phyloP scores from a whole-genome alignment of 331 rosid genomes.

The Spiraea crenata region DNA sequence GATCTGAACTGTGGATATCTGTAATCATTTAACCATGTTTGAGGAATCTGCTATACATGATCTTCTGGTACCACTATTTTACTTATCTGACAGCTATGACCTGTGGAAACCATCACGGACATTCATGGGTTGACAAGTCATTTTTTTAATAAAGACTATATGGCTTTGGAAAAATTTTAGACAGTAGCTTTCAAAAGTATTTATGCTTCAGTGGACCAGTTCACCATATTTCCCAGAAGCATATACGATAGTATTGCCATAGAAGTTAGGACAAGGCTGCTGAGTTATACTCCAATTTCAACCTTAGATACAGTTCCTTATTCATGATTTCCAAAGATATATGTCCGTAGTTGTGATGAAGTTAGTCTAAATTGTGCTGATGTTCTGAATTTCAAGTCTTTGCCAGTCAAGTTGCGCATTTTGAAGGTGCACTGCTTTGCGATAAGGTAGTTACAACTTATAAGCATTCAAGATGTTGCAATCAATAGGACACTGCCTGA shows the following conservation, averaged over 20 bases:
- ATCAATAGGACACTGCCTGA: neutral
- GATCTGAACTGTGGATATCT: neutral
- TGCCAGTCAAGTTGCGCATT: neutral
- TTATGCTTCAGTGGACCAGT: neutral
- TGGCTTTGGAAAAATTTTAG: neutral
- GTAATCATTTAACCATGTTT: neutral
- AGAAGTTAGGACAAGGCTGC: slow-evolving; percentile 4
- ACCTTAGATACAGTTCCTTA: neutral
- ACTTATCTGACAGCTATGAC: neutral
- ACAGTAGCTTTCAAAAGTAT: neutral
- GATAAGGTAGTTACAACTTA: slow-evolving; percentile 2
- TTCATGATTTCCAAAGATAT: neutral
- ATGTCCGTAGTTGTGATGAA: neutral
- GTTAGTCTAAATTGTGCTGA: neutral
- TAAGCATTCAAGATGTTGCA: neutral
- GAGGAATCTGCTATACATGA: neutral
- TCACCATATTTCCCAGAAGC: neutral
- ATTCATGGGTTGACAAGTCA: neutral
- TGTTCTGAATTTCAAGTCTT: neutral
- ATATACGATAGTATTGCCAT: neutral
- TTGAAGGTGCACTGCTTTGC: neutral
- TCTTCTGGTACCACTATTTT: neutral
- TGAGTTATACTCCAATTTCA: neutral
- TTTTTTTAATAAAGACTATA: neutral
- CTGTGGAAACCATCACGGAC: neutral